phyloP scores from a whole-genome alignment of 495 filamentous ascomycete genomes.

The Lophium mytilinum region DNA sequence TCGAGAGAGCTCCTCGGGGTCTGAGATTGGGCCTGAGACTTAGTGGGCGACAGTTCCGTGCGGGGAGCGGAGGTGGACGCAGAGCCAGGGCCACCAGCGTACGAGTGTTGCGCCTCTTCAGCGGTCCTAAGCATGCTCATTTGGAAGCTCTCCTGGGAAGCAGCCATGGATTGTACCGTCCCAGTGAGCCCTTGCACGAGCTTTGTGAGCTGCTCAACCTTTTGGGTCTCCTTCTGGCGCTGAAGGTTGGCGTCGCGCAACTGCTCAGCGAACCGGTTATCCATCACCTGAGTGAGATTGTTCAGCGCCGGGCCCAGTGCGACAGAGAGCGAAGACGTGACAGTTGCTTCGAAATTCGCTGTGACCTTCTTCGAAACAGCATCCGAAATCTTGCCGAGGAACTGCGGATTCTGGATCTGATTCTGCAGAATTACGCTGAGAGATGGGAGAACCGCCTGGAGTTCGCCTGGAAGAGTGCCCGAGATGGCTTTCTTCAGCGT shows the following conservation, averaged over 20 bases:
- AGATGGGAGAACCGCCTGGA: no score
- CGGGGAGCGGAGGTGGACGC: not conserved
- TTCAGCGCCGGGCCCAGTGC: slow-evolving; percentile 59
- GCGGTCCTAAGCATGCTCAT: no score
- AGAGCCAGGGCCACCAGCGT: not conserved
- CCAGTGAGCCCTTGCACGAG: slow-evolving; percentile 63
- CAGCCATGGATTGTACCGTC: slow-evolving; percentile 63
- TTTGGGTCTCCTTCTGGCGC: slow-evolving; percentile 59
- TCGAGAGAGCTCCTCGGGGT: slow-evolving; percentile 46
- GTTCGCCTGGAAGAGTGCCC: slow-evolving; percentile 37
- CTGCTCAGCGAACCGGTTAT: slow-evolving; percentile 55
- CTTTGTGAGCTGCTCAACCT: slow-evolving; percentile 74
- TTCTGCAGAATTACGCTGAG: slow-evolving; percentile 17
- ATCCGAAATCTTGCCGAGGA: slow-evolving; percentile 64
- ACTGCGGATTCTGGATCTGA: slow-evolving; percentile 60
- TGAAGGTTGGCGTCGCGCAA: slow-evolving; percentile 59
- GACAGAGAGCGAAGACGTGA: slow-evolving; percentile 53
- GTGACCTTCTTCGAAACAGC: slow-evolving; percentile 56
- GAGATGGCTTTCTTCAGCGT: slow-evolving; percentile 29
- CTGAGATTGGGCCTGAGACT: no score
- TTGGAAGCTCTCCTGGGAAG: slow-evolving; percentile 56
- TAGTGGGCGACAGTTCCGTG: not conserved
- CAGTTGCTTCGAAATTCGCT: slow-evolving; percentile 57
- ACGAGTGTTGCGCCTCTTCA: no score
- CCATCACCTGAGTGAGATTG: slow-evolving; percentile 55